Evolutionary conservation across 2,329 filamentous ascomycete species (phyloP), one percentile per base, ranked within the genome.

Genomic region (Exophiala mesophila): DNA sequence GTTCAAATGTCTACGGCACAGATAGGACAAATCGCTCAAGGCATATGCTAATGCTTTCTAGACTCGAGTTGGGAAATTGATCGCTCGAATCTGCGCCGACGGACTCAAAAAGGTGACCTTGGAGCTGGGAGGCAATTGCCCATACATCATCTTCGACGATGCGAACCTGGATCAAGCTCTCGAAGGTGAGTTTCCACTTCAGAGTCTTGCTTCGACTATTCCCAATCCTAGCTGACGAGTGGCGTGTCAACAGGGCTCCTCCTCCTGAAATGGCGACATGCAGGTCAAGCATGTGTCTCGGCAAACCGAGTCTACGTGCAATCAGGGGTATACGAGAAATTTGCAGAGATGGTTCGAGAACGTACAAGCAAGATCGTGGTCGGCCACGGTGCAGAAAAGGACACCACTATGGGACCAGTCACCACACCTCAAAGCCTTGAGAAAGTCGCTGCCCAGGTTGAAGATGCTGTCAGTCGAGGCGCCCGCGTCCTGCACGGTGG

Each of bases 231-330:
- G n/a, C n/a, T n/a, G n/a, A n/a, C n/a, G n/a, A n/a, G n/a, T n/a
- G n/a, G n/a, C n/a, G n/a, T n/a, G n/a, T n/a, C n/a, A n/a, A n/a
- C n/a, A n/a, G n/a, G n/a, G n/a, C n/a, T n/a, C n/a, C n/a, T n/a
- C n/a, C n/a, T n/a, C n/a, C 21, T 40, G 4, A 48, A 48, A 26
- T 48, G 15, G 12, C 20, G 36, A 12, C 5, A 31, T 15, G 18
- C 35, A n/a, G 45, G 45, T 9, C 40, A 48, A 29, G 26, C 41
- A 6, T 57, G 80, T 53, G 76, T 83, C 47, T 77, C 78, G 0
- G 78, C 78, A 5, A 83, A 83, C 56, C 69, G 80, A 1, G 72
- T 84, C 19, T 82, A 79, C 57, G 75, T 84, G 2, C 80, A 84
- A 58, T 68, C 66, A 2, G 73, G 72, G 6, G 69, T 85, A 8